Conservation (phyloP, 2,329 filamentous ascomycete species). For the Pseudogymnoascus pannorum region DNA sequence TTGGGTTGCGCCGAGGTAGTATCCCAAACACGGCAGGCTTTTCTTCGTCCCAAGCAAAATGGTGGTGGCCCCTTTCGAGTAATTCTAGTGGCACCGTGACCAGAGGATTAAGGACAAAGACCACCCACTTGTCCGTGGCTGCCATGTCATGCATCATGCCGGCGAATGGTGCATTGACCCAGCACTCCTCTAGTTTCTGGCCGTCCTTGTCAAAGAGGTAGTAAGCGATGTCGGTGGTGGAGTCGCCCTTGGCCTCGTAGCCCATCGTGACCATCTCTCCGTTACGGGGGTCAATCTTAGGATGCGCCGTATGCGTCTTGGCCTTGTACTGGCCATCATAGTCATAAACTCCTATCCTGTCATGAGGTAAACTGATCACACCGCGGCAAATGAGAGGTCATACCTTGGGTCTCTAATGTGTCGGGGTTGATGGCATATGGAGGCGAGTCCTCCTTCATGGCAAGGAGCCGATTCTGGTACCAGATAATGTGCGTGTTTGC, state of each 20-base stretch:
- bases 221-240: conserved; percentile 38
- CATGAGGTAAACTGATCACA: too few relatives aligned
- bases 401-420: conserved; percentile 37
- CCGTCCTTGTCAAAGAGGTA: conserved; percentile 41
- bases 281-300: conserved; percentile 44
- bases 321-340: conserved; percentile 41
- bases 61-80: conserved; percentile 39
- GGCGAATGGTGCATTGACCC: conserved; percentile 43
- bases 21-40: conserved; percentile 50
- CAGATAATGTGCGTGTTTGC: conserved; percentile 54
- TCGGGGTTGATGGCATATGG: conserved; percentile 42
- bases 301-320: conserved; percentile 45
- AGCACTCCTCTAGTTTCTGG: conserved; percentile 38
- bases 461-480: conserved; percentile 48
- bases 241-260: conserved; percentile 38
- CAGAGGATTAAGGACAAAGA: conserved; percentile 41
- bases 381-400: too few relatives aligned
- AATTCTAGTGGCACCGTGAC: too few relatives aligned
- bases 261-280: conserved; percentile 47
- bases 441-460: conserved; percentile 46
- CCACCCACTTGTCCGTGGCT: conserved; percentile 40
- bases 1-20: conserved; percentile 42
- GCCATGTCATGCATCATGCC: conserved; percentile 48
- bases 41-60: conserved; percentile 45
- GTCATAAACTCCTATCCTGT: conserved; percentile 41